phyloP scores from a whole-genome alignment of 2,329 filamentous ascomycete genomes.

The Seiridium cupressi region DNA sequence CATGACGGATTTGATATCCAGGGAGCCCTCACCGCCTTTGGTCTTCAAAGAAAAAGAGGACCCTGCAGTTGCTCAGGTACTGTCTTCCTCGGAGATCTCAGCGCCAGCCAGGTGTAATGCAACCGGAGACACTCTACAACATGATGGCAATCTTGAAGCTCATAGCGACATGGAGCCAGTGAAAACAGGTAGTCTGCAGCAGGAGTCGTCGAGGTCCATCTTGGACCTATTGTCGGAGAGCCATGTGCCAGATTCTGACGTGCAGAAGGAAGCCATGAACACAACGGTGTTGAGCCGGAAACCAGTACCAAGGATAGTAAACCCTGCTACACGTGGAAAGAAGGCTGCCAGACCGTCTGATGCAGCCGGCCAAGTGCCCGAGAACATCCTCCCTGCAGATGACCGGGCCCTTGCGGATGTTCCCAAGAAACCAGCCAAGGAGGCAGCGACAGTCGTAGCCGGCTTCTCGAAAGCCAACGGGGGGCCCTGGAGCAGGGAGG shows the following conservation, averaged over 20 bases:
- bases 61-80: too few relatives aligned
- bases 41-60: too few relatives aligned
- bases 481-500: constrained; percentile 69
- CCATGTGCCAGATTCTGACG: not conserved
- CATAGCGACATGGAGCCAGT: too few relatives aligned
- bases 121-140: too few relatives aligned
- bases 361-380: constrained; percentile 47
- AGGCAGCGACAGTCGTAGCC: constrained; percentile 27
- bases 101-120: too few relatives aligned
- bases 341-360: constrained; percentile 52
- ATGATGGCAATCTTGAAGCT: too few relatives aligned
- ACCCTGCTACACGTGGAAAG: constrained; percentile 51
- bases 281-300: constrained; percentile 5
- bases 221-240: not conserved
- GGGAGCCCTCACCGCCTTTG: too few relatives aligned
- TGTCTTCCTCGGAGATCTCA: too few relatives aligned
- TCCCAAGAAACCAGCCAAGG: constrained; percentile 10
- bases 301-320: constrained; percentile 28
- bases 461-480: constrained; percentile 50
- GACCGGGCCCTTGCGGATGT: not conserved
- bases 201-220: too few relatives aligned
- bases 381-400: constrained; percentile 12
- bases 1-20: too few relatives aligned
- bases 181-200: too few relatives aligned
- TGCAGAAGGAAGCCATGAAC: not conserved